phyloP scores from a whole-genome alignment of 2,329 filamentous ascomycete genomes.

The Diaporthe amygdali region DNA sequence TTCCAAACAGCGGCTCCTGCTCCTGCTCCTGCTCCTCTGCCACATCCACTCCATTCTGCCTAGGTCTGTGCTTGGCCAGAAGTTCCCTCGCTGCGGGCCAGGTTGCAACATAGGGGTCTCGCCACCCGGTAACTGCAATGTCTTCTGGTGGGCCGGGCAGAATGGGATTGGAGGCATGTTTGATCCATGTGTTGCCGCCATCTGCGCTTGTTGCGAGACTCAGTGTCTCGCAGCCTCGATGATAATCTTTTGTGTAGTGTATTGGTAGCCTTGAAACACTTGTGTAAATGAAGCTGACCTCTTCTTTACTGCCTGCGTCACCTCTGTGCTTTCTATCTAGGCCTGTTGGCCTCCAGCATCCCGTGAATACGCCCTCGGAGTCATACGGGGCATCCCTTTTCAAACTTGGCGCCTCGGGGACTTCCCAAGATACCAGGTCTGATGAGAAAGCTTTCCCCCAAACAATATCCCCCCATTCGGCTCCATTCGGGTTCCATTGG shows the following conservation, averaged over 20 bases:
- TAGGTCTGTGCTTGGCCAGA: constrained; percentile 28
- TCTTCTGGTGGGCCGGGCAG: constrained; percentile 35
- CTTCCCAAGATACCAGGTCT: constrained; percentile 29
- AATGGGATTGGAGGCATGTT: constrained; percentile 37
- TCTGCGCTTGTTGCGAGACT: constrained; percentile 45
- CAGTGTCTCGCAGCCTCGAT: constrained; percentile 46
- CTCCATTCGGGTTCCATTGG: constrained; percentile 50
- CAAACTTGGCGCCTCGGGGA: constrained; percentile 20
- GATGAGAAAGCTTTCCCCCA: constrained; percentile 56
- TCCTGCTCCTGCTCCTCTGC: neutral
- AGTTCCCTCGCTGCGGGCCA: constrained; percentile 33
- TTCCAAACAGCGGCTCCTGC: constrained; percentile 44
- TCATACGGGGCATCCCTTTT: constrained; percentile 49
- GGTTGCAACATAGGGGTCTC: constrained; percentile 38
- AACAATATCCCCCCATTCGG: constrained; percentile 45
- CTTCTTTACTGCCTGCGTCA: constrained; percentile 32
- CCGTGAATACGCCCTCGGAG: constrained; percentile 57
- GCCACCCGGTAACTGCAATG: constrained; percentile 37
- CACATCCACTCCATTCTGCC: constrained; percentile 23
- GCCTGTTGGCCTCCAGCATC: constrained; percentile 54
- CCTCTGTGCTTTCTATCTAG: constrained; percentile 38
- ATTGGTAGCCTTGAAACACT: constrained; percentile 40
- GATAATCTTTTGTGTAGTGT: constrained; percentile 44
- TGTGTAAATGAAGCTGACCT: constrained; percentile 41
- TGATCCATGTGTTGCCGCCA: constrained; percentile 40